Evolutionary conservation across 306 rosid species (phyloP), one percentile per base, ranked within the genome.

Genomic region (Trifolium dubium): DNA sequence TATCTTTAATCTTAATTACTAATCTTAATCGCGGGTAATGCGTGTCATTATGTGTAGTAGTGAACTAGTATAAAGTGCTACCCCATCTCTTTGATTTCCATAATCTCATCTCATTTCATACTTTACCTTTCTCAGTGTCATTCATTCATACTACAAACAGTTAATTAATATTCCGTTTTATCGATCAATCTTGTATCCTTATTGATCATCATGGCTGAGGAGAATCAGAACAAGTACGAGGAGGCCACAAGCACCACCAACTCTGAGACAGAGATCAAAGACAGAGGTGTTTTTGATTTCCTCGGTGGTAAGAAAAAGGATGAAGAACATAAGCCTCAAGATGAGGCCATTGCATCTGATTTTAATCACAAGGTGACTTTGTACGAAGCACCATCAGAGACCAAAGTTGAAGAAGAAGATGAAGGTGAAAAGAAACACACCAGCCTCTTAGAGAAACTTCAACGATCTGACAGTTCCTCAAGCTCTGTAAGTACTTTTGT

Each of bases 211-310:
- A 92, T 93, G 98, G 96, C 98, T 3, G 97, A 90, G 23, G 89
- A 83, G 63, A 72, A 63, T 71, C 82, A 80, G 69, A 85, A 61
- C 81, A 90, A 88, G 77, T 64, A 71, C 17, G 84, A 80, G 37
- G 88, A 78, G 65, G 67, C 74, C 65, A 64, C 60, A 2, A 14
- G 76, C 35, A 67, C 56, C 29, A 82, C 51, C 65, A 79, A 76
- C 44, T 4, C 73, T 0, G 79, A 65, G 0, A 87, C 67, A 0
- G 96, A 90, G 86, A 64, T 55, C 61, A 56, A 81, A 65, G 97
- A 91, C 72, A 92, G 97, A 0, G 98, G 98, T 53, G 5, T 86
- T 18, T 88, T 91, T 39, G 92, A 89, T 85, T 83, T 89, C 50
- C 44, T 83, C 6, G 79, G 89, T 12, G 89, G 89, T 88, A 89